phyloP scores from a whole-genome alignment of 352 stramenopile species.

The Pythium rhizo-oryzae region DNA sequence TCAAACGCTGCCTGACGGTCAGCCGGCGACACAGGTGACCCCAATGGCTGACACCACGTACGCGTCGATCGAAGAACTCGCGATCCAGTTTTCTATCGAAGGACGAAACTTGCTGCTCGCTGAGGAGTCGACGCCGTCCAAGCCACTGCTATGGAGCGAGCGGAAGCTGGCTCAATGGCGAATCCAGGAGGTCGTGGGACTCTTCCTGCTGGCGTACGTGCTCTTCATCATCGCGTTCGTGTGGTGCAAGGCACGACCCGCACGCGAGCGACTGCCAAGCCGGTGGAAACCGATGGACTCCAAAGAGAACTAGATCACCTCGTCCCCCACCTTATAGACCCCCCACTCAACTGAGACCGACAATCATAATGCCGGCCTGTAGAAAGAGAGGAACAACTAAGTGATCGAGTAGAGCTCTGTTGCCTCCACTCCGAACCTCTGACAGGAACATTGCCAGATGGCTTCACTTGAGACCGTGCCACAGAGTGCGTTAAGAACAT shows the following conservation, averaged over 20 bases:
- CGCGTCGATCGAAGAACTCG: constrained; percentile 68
- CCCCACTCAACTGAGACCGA: background rate
- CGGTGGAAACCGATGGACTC: constrained; percentile 78
- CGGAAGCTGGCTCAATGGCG: constrained; percentile 21
- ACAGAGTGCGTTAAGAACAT: background rate
- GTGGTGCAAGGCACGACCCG: constrained; percentile 73
- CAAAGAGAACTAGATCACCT: constrained; percentile 55
- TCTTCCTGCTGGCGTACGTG: constrained; percentile 71
- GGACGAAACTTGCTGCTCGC: constrained; percentile 59
- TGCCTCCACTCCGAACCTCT: background rate
- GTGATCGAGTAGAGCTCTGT: background rate
- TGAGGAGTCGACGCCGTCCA: constrained; percentile 34
- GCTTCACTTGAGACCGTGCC: background rate
- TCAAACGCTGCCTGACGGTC: constrained; percentile 57
- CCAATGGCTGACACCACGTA: constrained; percentile 73
- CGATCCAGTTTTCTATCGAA: constrained; percentile 83
- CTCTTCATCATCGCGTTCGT: constrained; percentile 71
- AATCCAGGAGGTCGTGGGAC: constrained; percentile 66
- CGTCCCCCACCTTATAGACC: background rate
- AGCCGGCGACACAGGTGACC: constrained; percentile 71
- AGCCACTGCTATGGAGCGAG: constrained; percentile 19
- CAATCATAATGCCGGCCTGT: background rate
- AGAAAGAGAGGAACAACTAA: too few relatives aligned
- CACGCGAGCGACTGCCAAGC: constrained; percentile 75
- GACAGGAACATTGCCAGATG: background rate